Conservation (phyloP, 1,139 yeast species). For the Nakaseomyces glabratus region DNA sequence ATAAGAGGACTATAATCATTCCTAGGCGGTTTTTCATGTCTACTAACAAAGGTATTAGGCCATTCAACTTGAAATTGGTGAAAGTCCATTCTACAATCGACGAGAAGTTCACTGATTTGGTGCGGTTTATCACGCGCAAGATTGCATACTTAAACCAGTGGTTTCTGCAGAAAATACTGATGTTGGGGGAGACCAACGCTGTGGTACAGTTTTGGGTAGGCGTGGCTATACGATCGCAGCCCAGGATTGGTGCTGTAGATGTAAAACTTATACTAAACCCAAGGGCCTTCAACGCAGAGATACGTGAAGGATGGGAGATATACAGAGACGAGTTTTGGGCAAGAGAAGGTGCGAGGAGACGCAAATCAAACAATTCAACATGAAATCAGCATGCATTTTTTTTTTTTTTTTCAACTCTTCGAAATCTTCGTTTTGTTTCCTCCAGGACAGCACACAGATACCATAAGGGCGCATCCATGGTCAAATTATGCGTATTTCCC, state of each 20-base stretch:
- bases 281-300: constrained; percentile 69
- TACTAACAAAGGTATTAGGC: constrained; percentile 81
- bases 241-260: constrained; percentile 42
- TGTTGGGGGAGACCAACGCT: constrained; percentile 14
- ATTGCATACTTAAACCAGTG: constrained; percentile 23
- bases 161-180: constrained; percentile 14
- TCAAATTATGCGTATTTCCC: too few relatives aligned
- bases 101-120: constrained; percentile 43
- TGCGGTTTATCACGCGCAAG: constrained; percentile 27
- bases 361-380: constrained; percentile 32
- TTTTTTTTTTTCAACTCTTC: too few relatives aligned
- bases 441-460: too few relatives aligned
- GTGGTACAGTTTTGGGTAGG: constrained; percentile 30
- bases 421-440: too few relatives aligned
- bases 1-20: constrained; percentile 69
- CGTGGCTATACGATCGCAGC: constrained; percentile 34
- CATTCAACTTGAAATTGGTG: constrained; percentile 68
- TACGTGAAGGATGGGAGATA: constrained; percentile 91
- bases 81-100: constrained; percentile 53
- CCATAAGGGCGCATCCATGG: too few relatives aligned
- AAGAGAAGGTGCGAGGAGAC: constrained; percentile 66
- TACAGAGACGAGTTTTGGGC: constrained; percentile 92
- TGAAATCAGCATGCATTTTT: too few relatives aligned
- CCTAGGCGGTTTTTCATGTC: constrained; percentile 71
- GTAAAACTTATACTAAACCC: constrained; percentile 70